phyloP scores from a whole-genome alignment of 2,329 filamentous ascomycete species.

The Lasiodiplodia gonubiensis region DNA sequence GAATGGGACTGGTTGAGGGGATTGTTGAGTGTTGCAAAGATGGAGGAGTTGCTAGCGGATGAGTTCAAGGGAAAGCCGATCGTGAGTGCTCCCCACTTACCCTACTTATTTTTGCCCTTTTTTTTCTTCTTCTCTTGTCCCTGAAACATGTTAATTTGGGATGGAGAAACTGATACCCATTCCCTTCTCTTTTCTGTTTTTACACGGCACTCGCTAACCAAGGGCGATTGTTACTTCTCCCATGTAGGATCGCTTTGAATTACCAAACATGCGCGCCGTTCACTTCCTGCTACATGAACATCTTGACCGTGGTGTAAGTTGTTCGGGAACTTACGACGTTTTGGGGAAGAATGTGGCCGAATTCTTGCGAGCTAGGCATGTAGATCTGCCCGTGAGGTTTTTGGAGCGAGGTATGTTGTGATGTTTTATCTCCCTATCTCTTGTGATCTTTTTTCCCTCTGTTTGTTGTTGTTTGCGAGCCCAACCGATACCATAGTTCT shows the following conservation, averaged over 20 bases:
- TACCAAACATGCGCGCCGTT: conserved; percentile 47
- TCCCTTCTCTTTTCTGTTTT: background rate
- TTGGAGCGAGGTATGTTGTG: conserved; percentile 49
- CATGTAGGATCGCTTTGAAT: conserved; percentile 44
- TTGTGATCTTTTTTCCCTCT: no score
- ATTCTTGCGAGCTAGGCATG: conserved; percentile 53
- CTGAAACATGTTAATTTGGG: background rate
- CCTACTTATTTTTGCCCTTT: background rate
- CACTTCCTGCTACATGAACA: conserved; percentile 56
- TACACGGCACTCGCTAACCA: background rate
- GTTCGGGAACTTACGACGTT: conserved; percentile 52
- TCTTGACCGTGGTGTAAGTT: conserved; percentile 52
- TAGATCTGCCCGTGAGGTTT: conserved; percentile 53
- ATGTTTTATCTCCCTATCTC: background rate
- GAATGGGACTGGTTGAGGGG: conserved; percentile 43
- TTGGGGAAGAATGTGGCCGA: conserved; percentile 56
- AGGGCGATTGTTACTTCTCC: background rate
- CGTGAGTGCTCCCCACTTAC: conserved; percentile 9
- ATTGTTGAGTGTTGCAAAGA: conserved; percentile 37
- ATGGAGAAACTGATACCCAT: background rate
- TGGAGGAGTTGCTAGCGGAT: conserved; percentile 39
- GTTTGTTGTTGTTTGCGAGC: background rate
- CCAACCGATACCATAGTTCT: background rate
- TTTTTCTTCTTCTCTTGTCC: no score
- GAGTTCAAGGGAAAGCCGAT: conserved; percentile 37